Evolutionary conservation across 2,329 filamentous ascomycete genomes (phyloP).

Genomic region (Cytospora chrysosperma): DNA sequence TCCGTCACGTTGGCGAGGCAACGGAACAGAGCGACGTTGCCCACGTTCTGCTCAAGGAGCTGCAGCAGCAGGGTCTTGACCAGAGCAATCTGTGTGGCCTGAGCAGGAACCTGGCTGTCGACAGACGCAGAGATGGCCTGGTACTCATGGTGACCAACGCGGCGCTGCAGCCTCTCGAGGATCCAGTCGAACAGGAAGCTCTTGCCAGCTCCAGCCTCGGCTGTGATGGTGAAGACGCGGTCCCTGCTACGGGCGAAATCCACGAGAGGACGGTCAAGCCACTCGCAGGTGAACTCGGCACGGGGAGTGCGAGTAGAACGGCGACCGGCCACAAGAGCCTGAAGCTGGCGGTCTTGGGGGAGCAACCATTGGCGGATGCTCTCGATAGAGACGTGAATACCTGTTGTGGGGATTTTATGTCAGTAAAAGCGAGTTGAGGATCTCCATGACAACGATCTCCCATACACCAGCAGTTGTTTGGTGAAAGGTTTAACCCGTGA

Average conservation of each 20-base stretch:
- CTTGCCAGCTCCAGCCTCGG: slow-evolving; percentile 25
- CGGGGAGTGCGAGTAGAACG: slow-evolving; percentile 20
- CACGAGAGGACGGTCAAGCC: slow-evolving; percentile 24
- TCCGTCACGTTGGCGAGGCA: slow-evolving; percentile 25
- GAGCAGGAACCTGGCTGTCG: slow-evolving; percentile 23
- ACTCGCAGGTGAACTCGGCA: slow-evolving; percentile 25
- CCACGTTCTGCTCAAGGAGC: slow-evolving; percentile 25
- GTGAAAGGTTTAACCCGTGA: slow-evolving; percentile 9
- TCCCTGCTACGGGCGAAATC: slow-evolving; percentile 24
- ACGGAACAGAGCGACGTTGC: slow-evolving; percentile 24
- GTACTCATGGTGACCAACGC: slow-evolving; percentile 22
- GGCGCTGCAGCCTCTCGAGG: slow-evolving; percentile 23
- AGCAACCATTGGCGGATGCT: slow-evolving; percentile 25
- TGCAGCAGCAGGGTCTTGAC: slow-evolving; percentile 24
- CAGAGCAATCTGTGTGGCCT: slow-evolving; percentile 24
- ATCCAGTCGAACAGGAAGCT: slow-evolving; percentile 24
- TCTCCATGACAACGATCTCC: not conserved
- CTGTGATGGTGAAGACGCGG: slow-evolving; percentile 22
- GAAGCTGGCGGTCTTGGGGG: slow-evolving; percentile 23
- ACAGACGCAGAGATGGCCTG: slow-evolving; percentile 25
- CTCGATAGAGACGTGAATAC: slow-evolving; percentile 24
- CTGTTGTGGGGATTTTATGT: slow-evolving; percentile 14
- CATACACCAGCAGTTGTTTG: not conserved
- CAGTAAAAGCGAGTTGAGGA: not conserved
- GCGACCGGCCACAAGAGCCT: slow-evolving; percentile 22